Base-by-base conservation (phyloP, 768 basidiomycete genomes). In the Candolleomyces aberdarensis region DNA sequence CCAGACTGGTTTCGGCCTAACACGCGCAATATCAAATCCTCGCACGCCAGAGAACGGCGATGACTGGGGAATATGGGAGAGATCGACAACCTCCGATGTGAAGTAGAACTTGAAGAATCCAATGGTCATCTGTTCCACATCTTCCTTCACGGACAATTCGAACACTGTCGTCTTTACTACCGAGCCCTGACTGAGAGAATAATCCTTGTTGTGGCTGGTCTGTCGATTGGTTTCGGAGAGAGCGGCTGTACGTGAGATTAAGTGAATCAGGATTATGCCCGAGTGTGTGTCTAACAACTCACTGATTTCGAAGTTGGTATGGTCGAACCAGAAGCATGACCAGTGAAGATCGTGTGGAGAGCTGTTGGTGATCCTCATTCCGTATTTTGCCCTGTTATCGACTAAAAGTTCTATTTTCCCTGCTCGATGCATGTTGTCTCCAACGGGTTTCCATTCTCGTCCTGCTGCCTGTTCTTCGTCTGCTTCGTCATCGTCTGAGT, bases 81-180 rank as follows among this genome's bases (percentile, higher is more conserved):
- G 40, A 17, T 61, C 60, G 17, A 61, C 14, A 65, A 26, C 65
- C 60, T 17, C 44, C 5, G 0, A 68, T 58, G 8, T 65, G 64
- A n/a, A 73, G 62, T 20, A 66, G 9, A 81, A 62, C 59, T 78
- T 80, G 53, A 82, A 70, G 57, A 76, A 78, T 5, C 78, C 76
- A 3, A 80, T 69, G 50, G 80, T 78, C 20, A 71, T 26, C 26
- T 26, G 53, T 3, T 67, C 61, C 47, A 77, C 68, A 2, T 26
- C 26, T 26, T 26, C 66, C 70, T 1, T 70, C 58, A 6, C 65
- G 63, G 14, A 80, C 57, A 29, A 80, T 5, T 60, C 39, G 65
- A 70, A 72, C 71, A 8, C 72, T 63, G 0, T 78, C 79, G 60
- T 71, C 2, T 74, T 66, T 15, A 71, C 59, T 64, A 68, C 50